These are phyloP conservation scores for Cnidoscolus chayamansa DNA, from an alignment of 441 rosid genomes.

Conservation along the genomic window DNA sequence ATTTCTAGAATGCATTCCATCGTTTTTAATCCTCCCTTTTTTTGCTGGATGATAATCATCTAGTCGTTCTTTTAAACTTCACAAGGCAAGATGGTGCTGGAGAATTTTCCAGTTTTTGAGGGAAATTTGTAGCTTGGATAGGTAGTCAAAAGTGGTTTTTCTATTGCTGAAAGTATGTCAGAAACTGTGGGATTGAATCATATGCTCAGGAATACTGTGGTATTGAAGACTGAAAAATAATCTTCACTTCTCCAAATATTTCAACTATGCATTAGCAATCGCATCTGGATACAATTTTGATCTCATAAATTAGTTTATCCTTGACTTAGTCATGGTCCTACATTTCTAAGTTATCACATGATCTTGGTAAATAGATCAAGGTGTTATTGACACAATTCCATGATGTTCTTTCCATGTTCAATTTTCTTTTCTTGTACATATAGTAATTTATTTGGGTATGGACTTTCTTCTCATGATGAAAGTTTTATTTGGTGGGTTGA, in stretches of 20 bases:
- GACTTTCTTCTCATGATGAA: neutral
- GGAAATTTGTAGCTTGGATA: neutral
- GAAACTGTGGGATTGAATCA: neutral
- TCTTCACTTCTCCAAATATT: neutral
- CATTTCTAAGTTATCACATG: neutral
- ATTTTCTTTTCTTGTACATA: neutral
- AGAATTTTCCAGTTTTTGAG: no score
- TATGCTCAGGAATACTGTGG: neutral
- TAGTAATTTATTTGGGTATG: neutral
- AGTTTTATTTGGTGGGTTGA: conserved; percentile 1
- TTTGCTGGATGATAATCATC: neutral
- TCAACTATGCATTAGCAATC: neutral
- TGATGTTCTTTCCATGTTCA: neutral
- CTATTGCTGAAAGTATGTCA: neutral
- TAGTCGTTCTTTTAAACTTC: neutral
- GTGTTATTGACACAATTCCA: neutral
- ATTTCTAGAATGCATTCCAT: neutral
- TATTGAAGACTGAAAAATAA: neutral
- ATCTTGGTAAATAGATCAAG: neutral
- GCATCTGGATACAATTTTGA: neutral
- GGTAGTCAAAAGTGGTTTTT: neutral
- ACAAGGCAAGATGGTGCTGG: neutral
- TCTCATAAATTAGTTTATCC: neutral
- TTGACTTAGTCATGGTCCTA: neutral
- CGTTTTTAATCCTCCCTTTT: neutral